Conservation (phyloP, 257 asterid species). For the Solanum rostratum region DNA sequence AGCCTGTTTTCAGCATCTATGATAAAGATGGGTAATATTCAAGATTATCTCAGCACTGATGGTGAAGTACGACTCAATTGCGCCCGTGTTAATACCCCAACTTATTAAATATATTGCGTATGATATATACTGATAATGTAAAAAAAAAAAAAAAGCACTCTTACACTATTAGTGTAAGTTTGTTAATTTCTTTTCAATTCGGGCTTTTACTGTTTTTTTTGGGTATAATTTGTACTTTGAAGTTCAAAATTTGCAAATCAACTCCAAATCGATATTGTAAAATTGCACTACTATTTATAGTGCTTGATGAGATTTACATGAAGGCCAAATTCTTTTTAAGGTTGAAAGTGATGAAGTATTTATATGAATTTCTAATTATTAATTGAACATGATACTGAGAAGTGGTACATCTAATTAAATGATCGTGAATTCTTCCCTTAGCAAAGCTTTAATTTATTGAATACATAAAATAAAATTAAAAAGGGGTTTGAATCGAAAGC, state of each 20-base stretch:
- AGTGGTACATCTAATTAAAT: too few species aligned
- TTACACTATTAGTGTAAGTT: not conserved
- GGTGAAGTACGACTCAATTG: constrained; percentile 57
- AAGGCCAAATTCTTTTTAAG: not conserved
- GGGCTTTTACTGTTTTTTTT: not conserved
- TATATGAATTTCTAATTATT: too few species aligned
- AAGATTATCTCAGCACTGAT: constrained; percentile 23
- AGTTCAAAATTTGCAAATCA: not conserved
- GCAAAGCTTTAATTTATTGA: too few species aligned
- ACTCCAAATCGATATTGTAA: not conserved
- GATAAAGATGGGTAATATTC: constrained; percentile 71
- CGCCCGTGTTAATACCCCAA: constrained; percentile 19
- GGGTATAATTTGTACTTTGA: not conserved
- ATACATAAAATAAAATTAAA: too few species aligned
- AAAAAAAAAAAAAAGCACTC: too few species aligned
- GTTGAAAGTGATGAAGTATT: not conserved
- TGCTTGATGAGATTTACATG: not conserved
- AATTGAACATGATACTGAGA: too few species aligned
- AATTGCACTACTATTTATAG: not conserved
- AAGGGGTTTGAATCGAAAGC: not conserved
- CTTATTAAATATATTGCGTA: not conserved
- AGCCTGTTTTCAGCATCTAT: constrained; percentile 66
- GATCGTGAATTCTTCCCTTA: too few species aligned
- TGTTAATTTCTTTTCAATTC: not conserved
- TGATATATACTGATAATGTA: not conserved